A percentile compares a stretch with the other conserved stretches of the same genome.
Evolutionary conservation across 345 rosid genomes (phyloP).

Genomic region (Populus ilicifolia): DNA sequence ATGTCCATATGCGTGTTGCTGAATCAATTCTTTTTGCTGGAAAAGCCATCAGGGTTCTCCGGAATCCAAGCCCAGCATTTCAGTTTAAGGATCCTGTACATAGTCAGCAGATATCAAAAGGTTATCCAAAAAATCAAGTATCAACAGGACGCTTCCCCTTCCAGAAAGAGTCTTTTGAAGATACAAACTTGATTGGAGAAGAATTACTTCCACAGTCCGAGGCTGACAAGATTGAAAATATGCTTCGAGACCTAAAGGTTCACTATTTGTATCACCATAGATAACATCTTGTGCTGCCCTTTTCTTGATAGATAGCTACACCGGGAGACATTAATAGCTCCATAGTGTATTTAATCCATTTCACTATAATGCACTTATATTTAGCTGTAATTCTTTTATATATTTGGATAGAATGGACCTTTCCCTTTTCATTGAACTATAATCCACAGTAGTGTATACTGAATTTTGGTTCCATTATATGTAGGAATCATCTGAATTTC

Average conservation of each 20-base stretch:
- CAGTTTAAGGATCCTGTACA: constrained; percentile 50
- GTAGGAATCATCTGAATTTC: constrained; percentile 91
- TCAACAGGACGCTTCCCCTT: constrained; percentile 44
- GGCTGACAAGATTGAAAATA: constrained; percentile 88
- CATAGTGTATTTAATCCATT: background rate
- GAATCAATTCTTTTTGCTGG: constrained; percentile 96
- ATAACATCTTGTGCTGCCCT: background rate
- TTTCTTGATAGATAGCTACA: background rate
- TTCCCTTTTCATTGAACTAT: background rate
- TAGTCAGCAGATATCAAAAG: constrained; percentile 50
- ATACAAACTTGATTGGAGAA: constrained; percentile 52
- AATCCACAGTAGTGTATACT: background rate
- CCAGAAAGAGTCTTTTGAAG: constrained; percentile 50
- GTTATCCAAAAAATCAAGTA: constrained; percentile 54
- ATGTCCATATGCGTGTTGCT: constrained; percentile 83
- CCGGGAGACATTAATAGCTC: background rate
- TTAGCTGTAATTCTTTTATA: background rate
- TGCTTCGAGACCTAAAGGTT: constrained; percentile 90
- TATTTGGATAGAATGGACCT: background rate
- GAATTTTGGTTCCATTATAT: constrained; percentile 12
- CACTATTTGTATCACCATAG: background rate
- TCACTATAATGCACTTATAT: background rate
- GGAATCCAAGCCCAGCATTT: constrained; percentile 79
- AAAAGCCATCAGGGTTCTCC: constrained; percentile 91
- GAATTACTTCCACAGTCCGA: constrained; percentile 90